These are phyloP conservation scores for Rhodotorula sp. DNA, from an alignment of 1,284 basidiomycete genomes.

Conservation along the genomic window DNA sequence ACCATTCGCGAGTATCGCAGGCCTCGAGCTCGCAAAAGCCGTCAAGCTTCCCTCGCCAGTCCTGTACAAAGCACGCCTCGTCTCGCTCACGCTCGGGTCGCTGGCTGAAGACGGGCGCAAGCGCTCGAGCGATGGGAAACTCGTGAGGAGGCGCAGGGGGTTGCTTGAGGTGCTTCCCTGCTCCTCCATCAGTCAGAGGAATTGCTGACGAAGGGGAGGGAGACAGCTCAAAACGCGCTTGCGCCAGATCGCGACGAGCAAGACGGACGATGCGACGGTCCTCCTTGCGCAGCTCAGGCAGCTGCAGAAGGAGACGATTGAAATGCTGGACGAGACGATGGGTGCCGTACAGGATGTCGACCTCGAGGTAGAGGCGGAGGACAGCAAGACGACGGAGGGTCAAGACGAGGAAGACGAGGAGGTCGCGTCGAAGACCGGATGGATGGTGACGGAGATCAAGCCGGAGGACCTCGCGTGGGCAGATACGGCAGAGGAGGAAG, in stretches of 20 bases:
- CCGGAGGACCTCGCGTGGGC: not conserved
- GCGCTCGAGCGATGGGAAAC: conserved; percentile 61
- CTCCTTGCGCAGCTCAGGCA: conserved; percentile 62
- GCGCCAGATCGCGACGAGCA: conserved; percentile 65
- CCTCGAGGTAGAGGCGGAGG: not conserved
- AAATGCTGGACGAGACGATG: conserved; percentile 19
- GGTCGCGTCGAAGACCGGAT: not conserved
- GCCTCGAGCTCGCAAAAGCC: conserved; percentile 76
- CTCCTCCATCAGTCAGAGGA: not conserved
- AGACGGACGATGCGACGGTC: conserved; percentile 65
- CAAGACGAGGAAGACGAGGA: not conserved
- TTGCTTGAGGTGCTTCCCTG: conserved; percentile 60
- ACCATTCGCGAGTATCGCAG: conserved; percentile 49
- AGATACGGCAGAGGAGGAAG: not conserved
- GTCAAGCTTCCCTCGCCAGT: conserved; percentile 74
- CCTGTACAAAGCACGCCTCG: conserved; percentile 60
- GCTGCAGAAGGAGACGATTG: conserved; percentile 65
- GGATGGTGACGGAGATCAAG: not conserved
- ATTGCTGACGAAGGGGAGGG: not conserved
- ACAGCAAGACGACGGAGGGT: too few species aligned
- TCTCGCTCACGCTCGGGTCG: conserved; percentile 62
- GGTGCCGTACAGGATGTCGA: not conserved
- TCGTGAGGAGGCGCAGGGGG: conserved; percentile 64
- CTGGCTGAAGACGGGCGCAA: conserved; percentile 62
- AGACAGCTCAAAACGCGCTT: conserved; percentile 66